Conservation (phyloP, 139 green algal genomes). For the Monoraphidium neglectum region DNA sequence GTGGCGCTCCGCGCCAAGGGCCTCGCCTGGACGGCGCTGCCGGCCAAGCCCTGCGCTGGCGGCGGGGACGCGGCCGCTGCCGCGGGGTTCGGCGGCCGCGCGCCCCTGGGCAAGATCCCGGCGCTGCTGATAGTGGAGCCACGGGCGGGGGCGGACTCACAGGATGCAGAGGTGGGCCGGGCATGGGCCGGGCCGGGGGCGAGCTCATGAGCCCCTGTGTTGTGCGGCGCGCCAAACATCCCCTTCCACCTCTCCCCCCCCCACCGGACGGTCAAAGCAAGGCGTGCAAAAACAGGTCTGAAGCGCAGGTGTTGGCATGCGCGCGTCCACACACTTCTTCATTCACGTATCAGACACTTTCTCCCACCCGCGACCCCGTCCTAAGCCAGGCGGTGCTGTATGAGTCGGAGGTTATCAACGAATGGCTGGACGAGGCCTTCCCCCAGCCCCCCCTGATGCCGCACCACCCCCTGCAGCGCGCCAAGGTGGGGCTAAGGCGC, state of each 20-base stretch:
- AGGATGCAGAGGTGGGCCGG: neutral
- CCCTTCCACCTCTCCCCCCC: neutral
- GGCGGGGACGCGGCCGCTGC: neutral
- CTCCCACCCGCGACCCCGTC: neutral
- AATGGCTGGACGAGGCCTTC: slow-evolving; percentile 36
- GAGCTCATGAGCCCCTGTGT: too few species aligned
- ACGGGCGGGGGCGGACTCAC: neutral
- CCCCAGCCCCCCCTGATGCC: slow-evolving; percentile 26
- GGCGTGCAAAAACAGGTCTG: neutral
- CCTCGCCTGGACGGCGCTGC: neutral
- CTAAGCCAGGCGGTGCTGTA: slow-evolving; percentile 17
- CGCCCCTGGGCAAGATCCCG: slow-evolving; percentile 33
- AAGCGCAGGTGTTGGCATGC: neutral
- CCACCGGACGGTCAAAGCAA: neutral
- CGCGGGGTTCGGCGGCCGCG: neutral
- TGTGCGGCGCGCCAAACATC: neutral
- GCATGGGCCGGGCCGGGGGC: neutral
- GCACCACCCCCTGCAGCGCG: slow-evolving; percentile 1
- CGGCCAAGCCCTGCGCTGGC: slow-evolving; percentile 11
- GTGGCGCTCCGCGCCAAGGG: slow-evolving; percentile 10
- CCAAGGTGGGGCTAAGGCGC: slow-evolving; percentile 2
- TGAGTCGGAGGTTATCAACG: slow-evolving; percentile 41
- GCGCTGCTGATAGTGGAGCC: slow-evolving; percentile 7
- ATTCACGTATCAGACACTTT: neutral
- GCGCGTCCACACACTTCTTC: neutral